A percentile compares a stretch with the other conserved stretches of the same genome.
Evolutionary conservation across 2,329 filamentous ascomycete genomes (phyloP).

Genomic region (Penicillium expansum): DNA sequence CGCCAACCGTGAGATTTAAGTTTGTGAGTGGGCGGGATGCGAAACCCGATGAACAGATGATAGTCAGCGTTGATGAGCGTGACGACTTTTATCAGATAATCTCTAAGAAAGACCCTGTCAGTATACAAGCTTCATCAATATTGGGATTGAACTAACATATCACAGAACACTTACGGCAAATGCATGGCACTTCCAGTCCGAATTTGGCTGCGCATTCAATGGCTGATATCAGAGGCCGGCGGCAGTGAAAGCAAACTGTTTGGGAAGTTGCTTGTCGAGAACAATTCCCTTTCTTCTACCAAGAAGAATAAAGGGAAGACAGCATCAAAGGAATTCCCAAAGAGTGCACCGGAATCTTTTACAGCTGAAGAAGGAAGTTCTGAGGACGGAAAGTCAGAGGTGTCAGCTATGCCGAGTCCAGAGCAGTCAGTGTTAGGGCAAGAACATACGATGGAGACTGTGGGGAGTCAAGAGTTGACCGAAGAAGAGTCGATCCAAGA

Average conservation of each 20-base stretch:
- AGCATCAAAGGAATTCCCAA: neutral
- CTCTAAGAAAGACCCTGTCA: neutral
- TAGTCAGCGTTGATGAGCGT: neutral
- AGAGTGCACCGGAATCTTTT: neutral
- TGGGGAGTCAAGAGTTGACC: neutral
- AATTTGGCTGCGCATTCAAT: slow-evolving; percentile 3
- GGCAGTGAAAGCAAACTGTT: neutral
- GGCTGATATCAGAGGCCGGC: neutral
- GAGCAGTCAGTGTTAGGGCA: neutral
- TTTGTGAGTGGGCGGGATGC: neutral
- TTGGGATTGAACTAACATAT: neutral
- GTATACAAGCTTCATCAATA: neutral
- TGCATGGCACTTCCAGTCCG: slow-evolving; percentile 2
- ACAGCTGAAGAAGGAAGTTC: neutral
- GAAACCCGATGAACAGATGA: neutral
- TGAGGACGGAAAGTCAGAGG: neutral
- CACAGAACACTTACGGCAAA: slow-evolving; percentile 1
- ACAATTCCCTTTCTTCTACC: neutral
- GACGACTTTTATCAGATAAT: neutral
- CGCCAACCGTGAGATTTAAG: neutral
- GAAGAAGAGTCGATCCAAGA: neutral
- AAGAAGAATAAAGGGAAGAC: slow-evolving; percentile 4
- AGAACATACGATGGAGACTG: neutral
- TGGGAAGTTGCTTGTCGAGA: neutral
- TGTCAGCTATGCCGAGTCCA: neutral